Conservation (phyloP, 2,329 filamentous ascomycete genomes). For the Penicillium nordicum region DNA sequence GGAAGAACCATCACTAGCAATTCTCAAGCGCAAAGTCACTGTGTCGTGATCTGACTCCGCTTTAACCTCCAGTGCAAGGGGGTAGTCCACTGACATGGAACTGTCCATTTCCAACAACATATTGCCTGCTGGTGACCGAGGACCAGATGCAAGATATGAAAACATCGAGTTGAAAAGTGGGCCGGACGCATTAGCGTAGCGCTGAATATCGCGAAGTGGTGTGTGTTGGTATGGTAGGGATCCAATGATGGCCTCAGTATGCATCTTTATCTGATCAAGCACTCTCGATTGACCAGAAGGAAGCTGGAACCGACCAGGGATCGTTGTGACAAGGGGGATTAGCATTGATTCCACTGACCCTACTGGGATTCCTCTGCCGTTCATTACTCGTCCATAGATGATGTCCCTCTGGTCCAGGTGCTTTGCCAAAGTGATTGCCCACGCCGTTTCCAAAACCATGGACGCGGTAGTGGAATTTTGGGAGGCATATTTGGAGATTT, state of each 20-base stretch:
- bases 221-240: slow-evolving; percentile 4
- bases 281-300: not conserved
- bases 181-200: not conserved
- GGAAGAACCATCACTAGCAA: not conserved
- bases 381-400: slow-evolving; percentile 3
- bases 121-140: not conserved
- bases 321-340: not conserved
- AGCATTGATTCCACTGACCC: slow-evolving; percentile 1
- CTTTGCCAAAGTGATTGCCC: not conserved
- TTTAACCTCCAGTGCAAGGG: slow-evolving; percentile 2
- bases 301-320: not conserved
- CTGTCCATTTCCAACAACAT: slow-evolving; percentile 3
- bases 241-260: not conserved
- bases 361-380: not conserved
- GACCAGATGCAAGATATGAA: not conserved
- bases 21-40: not conserved
- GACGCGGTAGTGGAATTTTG: not conserved
- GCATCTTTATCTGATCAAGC: not conserved
- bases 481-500: not conserved
- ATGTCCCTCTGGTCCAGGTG: not conserved
- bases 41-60: not conserved
- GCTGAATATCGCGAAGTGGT: slow-evolving; percentile 1
- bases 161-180: slow-evolving; percentile 4
- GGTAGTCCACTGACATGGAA: slow-evolving; percentile 2
- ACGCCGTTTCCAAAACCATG: slow-evolving; percentile 2